Percentiles rank a stretch among this genome's conserved stretches.
phyloP scores from a whole-genome alignment of 1,139 yeast genomes.

The Yarrowia galli region DNA sequence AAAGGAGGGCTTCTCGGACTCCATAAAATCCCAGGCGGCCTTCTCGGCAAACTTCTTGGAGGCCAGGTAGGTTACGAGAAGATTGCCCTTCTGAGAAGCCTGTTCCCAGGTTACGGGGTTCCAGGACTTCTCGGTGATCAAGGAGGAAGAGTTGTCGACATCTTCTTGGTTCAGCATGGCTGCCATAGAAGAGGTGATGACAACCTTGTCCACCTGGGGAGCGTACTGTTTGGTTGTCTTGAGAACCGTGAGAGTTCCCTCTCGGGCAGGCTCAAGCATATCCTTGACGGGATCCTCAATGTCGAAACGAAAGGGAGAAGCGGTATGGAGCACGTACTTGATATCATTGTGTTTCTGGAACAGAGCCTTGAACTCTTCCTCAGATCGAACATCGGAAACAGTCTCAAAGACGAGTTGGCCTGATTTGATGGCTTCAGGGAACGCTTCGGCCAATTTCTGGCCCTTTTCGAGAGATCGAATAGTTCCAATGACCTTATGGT shows the following conservation, averaged over 20 bases:
- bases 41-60: constrained; percentile 56
- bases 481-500: constrained; percentile 64
- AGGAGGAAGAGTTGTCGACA: not conserved
- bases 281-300: constrained; percentile 55
- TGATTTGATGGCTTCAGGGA: constrained; percentile 51
- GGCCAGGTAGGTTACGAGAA: constrained; percentile 46
- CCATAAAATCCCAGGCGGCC: constrained; percentile 56
- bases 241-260: constrained; percentile 57
- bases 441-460: constrained; percentile 53
- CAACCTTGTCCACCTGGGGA: constrained; percentile 58
- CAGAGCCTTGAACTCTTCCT: not conserved
- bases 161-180: constrained; percentile 48
- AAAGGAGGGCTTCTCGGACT: constrained; percentile 52
- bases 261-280: constrained; percentile 57
- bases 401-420: constrained; percentile 60
- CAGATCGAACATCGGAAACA: constrained; percentile 53
- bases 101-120: constrained; percentile 55
- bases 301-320: constrained; percentile 59
- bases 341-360: constrained; percentile 58
- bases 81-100: constrained; percentile 41
- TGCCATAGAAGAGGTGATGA: constrained; percentile 63
- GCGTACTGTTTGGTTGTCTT: constrained; percentile 54
- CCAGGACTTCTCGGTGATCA: constrained; percentile 54
- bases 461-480: constrained; percentile 62
- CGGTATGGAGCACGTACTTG: constrained; percentile 64